phyloP scores from a whole-genome alignment of 2,329 filamentous ascomycete genomes.

The Penicillium polonicum region DNA sequence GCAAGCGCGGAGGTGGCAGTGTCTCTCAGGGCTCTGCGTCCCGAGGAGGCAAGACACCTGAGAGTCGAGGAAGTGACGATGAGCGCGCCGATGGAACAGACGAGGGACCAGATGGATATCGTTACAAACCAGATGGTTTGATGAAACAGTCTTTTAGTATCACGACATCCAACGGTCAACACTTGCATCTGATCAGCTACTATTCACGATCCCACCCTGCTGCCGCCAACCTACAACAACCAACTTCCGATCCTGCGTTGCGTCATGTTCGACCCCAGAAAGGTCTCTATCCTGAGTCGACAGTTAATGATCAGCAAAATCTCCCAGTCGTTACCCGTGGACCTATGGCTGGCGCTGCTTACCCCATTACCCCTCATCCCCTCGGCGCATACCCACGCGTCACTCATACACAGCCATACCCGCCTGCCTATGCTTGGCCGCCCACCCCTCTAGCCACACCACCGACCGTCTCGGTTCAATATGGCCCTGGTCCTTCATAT shows the following conservation, averaged over 20 bases:
- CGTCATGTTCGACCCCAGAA: conserved; percentile 83
- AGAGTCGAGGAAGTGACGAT: conserved; percentile 80
- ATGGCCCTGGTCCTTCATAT: conserved; percentile 32
- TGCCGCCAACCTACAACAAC: conserved; percentile 72
- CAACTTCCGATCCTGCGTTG: conserved; percentile 74
- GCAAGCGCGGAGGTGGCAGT: conserved; percentile 77
- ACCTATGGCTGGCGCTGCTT: conserved; percentile 60
- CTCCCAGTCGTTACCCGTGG: conserved; percentile 78
- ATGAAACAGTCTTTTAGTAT: conserved; percentile 99
- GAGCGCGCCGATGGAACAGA: conserved; percentile 70
- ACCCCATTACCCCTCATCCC: conserved; percentile 53
- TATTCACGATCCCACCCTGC: conserved; percentile 78
- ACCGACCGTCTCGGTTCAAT: conserved; percentile 39
- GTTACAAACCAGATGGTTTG: conserved; percentile 92
- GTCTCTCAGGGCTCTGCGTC: conserved; percentile 61
- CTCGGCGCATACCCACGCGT: conserved; percentile 56
- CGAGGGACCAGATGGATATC: conserved; percentile 77
- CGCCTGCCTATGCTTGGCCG: conserved; percentile 45
- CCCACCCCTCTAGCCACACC: conserved; percentile 47
- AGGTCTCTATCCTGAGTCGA: conserved; percentile 96
- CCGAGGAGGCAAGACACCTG: conserved; percentile 72
- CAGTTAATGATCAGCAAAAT: conserved; percentile 78
- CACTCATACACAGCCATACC: conserved; percentile 42
- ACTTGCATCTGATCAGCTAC: conserved; percentile 97
- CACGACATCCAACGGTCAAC: conserved; percentile 83